A percentile compares a stretch with the other conserved stretches of the same genome.
Conservation (phyloP, 2,329 filamentous ascomycete genomes). For the Leptographium radiaticola region DNA sequence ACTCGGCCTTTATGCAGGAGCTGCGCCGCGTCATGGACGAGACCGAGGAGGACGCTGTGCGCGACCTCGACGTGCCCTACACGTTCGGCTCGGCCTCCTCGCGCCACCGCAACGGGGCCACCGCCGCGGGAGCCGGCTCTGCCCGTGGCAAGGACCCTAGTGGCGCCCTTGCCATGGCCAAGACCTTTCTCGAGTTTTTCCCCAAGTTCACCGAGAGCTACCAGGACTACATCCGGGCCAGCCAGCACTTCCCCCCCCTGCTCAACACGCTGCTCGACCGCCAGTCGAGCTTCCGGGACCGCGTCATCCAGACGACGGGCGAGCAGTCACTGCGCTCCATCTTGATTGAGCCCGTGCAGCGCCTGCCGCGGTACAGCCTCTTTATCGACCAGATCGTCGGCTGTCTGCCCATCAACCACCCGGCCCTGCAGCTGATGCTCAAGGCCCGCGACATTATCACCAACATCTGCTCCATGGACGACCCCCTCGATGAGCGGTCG, state of each 20-base stretch:
- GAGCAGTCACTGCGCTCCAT: slow-evolving; percentile 85
- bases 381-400: slow-evolving; percentile 92
- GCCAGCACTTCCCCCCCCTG: slow-evolving; percentile 72
- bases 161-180: slow-evolving; percentile 66
- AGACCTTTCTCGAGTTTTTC: slow-evolving; percentile 79
- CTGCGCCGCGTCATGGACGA: slow-evolving; percentile 67
- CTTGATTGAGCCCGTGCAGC: slow-evolving; percentile 91
- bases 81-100: slow-evolving; percentile 21
- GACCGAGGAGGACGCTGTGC: slow-evolving; percentile 66
- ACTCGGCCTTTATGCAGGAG: slow-evolving; percentile 66
- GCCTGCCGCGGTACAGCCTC: slow-evolving; percentile 84
- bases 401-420: slow-evolving; percentile 73
- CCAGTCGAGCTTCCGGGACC: slow-evolving; percentile 69
- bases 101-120: slow-evolving; percentile 23
- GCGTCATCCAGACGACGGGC: slow-evolving; percentile 68
- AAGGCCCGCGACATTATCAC: slow-evolving; percentile 88
- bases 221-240: slow-evolving; percentile 82
- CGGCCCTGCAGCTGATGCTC: slow-evolving; percentile 68
- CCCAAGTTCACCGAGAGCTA: slow-evolving; percentile 86
- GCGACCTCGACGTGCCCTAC: slow-evolving; percentile 51
- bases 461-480: slow-evolving; percentile 91
- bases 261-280: slow-evolving; percentile 68
- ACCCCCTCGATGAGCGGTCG: slow-evolving; percentile 52
- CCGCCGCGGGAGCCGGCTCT: slow-evolving; percentile 24
- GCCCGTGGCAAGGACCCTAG: slow-evolving; percentile 54